These are phyloP conservation scores for Epicoccum nigrum DNA, from an alignment of 2,329 filamentous ascomycete species.

Conservation along the genomic window DNA sequence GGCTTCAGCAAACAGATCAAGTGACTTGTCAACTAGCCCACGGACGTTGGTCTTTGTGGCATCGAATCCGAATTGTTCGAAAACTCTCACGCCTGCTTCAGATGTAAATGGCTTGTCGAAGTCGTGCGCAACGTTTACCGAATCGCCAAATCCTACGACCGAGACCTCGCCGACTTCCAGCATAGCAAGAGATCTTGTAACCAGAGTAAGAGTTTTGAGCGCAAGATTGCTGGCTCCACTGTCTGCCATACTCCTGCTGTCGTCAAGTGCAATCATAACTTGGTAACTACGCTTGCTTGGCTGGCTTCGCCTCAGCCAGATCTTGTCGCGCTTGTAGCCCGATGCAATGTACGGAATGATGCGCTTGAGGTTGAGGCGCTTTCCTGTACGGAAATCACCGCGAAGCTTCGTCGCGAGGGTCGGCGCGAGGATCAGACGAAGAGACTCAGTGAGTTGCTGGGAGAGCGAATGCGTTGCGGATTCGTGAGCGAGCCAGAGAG, in stretches of 20 bases:
- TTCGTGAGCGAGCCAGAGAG: conserved; percentile 86
- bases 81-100: conserved; percentile 80
- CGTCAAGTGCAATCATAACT: conserved; percentile 95
- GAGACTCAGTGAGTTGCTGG: conserved; percentile 87
- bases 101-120: conserved; percentile 82
- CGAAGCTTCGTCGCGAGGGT: conserved; percentile 96
- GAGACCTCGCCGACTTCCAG: conserved; percentile 94
- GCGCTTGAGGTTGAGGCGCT: conserved; percentile 97
- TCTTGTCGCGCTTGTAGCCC: conserved; percentile 98
- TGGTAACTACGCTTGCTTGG: conserved; percentile 96
- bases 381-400: conserved; percentile 95
- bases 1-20: conserved; percentile 81
- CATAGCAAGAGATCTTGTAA: conserved; percentile 85
- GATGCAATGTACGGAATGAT: conserved; percentile 99
- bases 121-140: conserved; percentile 83
- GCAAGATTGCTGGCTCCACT: conserved; percentile 77
- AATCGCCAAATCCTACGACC: conserved; percentile 85
- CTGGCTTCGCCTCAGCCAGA: conserved; percentile 95
- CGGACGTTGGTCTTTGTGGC: conserved; percentile 87
- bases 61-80: conserved; percentile 82
- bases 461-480: conserved; percentile 83
- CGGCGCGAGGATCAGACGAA: conserved; percentile 92
- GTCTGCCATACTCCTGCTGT: conserved; percentile 93
- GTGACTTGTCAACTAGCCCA: conserved; percentile 75
- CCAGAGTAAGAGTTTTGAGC: conserved; percentile 91